phyloP scores from a whole-genome alignment of 169 alveolate species.

The Blepharisma undulans region DNA sequence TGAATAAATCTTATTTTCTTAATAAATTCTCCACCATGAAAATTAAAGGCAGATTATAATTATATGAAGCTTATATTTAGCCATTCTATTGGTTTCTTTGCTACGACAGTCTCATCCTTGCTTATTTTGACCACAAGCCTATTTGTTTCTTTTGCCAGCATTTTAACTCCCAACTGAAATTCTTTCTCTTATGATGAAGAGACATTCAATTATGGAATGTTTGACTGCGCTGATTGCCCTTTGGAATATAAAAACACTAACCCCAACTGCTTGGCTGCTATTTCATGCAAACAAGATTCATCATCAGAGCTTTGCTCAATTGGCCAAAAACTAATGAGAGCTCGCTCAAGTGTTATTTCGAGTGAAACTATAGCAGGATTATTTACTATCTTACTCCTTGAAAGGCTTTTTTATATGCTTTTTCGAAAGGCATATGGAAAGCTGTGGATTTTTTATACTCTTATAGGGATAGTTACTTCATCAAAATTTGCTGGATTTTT shows the following conservation, averaged over 20 bases:
- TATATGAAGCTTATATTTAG: not conserved
- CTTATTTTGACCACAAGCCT: not conserved
- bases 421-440: not conserved
- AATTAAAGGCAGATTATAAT: not conserved
- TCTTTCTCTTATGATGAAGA: not conserved
- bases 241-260: not conserved
- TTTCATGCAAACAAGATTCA: not conserved
- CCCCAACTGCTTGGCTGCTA: not conserved
- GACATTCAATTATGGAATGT: not conserved
- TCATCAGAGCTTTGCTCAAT: not conserved
- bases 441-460: not conserved
- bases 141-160: not conserved
- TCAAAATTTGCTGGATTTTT: not conserved
- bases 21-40: not conserved
- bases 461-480: not conserved
- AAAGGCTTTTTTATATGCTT: not conserved
- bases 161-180: not conserved
- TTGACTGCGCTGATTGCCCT: not conserved
- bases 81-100: not conserved
- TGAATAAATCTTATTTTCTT: not conserved
- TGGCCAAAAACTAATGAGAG: not conserved
- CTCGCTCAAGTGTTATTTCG: not conserved
- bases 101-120: not conserved
- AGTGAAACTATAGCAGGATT: not conserved
- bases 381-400: not conserved